These are phyloP conservation scores for Corymbia citriodora DNA, from an alignment of 441 rosid genomes.

Conservation along the genomic window DNA sequence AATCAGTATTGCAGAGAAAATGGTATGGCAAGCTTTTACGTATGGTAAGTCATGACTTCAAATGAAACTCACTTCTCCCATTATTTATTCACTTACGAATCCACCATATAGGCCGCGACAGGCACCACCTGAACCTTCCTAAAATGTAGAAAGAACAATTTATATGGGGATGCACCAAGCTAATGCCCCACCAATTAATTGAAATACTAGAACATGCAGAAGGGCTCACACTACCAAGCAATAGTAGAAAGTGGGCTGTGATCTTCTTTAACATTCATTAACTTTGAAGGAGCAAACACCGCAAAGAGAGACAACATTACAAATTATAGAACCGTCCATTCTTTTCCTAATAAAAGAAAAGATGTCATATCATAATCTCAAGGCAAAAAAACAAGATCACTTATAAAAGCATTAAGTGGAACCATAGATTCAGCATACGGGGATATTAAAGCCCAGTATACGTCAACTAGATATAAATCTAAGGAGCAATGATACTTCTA, in stretches of 20 bases:
- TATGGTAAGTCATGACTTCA: background rate
- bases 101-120: conserved; percentile 44
- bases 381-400: background rate
- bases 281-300: conserved; percentile 81
- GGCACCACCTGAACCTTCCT: conserved; percentile 99
- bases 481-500: too few species aligned
- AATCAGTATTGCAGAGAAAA: background rate
- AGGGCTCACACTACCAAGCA: conserved; percentile 49
- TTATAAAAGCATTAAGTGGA: too few species aligned
- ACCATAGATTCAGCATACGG: too few species aligned
- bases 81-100: too few species aligned
- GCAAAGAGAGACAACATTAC: conserved; percentile 14
- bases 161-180: background rate
- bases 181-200: background rate
- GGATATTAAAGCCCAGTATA: too few species aligned
- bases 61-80: too few species aligned
- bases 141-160: conserved; percentile 12
- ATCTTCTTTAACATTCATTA: conserved; percentile 83
- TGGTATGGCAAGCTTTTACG: background rate
- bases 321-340: background rate
- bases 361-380: background rate
- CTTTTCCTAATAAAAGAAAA: background rate
- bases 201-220: background rate
- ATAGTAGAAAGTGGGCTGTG: conserved; percentile 83
- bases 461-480: too few species aligned